These are phyloP conservation scores for Penicillium goetzii DNA, from an alignment of 495 filamentous ascomycete species.

Conservation along the genomic window DNA sequence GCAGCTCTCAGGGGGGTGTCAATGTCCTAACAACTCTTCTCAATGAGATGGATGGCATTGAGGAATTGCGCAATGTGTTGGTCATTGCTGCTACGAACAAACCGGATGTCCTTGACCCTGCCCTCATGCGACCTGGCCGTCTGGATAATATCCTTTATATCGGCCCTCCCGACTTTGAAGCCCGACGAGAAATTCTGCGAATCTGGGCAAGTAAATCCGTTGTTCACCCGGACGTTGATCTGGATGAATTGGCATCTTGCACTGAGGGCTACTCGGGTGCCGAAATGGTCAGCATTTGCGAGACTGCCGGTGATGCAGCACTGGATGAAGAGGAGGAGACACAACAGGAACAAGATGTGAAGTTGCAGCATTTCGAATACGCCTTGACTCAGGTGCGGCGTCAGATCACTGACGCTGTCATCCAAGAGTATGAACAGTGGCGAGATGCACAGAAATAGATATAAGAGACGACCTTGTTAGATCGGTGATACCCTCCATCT, in stretches of 20 bases:
- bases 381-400: constrained; percentile 65
- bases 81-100: constrained; percentile 95
- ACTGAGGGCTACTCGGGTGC: constrained; percentile 88
- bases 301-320: constrained; percentile 63
- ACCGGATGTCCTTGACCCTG: constrained; percentile 82
- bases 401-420: constrained; percentile 69
- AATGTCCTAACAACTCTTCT: constrained; percentile 90
- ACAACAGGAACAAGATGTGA: constrained; percentile 52
- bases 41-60: constrained; percentile 97
- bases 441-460: constrained; percentile 36
- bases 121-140: constrained; percentile 83
- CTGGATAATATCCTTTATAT: constrained; percentile 93
- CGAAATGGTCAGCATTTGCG: constrained; percentile 82
- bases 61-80: constrained; percentile 78
- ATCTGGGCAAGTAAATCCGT: constrained; percentile 65
- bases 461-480: neutral
- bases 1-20: constrained; percentile 56
- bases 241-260: constrained; percentile 64
- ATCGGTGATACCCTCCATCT: neutral
- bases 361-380: constrained; percentile 63
- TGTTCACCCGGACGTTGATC: constrained; percentile 66
- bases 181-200: constrained; percentile 74
- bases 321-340: constrained; percentile 57
- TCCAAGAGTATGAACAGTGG: constrained; percentile 71
- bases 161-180: constrained; percentile 75